These are phyloP conservation scores for Crotalaria pallida DNA, from an alignment of 306 rosid species.

Conservation along the genomic window DNA sequence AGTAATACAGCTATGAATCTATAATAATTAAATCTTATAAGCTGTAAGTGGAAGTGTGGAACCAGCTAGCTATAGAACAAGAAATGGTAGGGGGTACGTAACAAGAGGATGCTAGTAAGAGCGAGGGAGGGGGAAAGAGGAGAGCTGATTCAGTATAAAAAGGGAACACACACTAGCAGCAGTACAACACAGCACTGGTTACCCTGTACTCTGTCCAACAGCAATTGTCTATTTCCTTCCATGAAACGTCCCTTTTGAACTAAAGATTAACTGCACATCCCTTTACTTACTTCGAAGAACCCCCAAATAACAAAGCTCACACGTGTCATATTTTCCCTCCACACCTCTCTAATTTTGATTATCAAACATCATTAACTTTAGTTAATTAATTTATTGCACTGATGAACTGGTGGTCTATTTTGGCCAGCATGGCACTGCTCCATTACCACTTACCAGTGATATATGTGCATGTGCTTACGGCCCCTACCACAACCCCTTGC, in stretches of 20 bases:
- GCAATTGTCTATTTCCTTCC: slow-evolving; percentile 50
- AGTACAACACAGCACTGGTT: slow-evolving; percentile 38
- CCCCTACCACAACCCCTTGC: slow-evolving; percentile 15
- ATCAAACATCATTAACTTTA: neutral
- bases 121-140: neutral
- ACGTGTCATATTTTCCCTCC: slow-evolving; percentile 15
- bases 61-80: slow-evolving; percentile 6
- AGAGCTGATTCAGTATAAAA: slow-evolving; percentile 27
- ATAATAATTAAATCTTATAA: slow-evolving; percentile 14
- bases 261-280: slow-evolving; percentile 32
- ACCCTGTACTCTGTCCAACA: slow-evolving; percentile 48
- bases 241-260: slow-evolving; percentile 67
- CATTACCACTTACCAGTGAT: slow-evolving; percentile 25
- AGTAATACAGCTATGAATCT: neutral
- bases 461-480: slow-evolving; percentile 7
- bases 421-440: slow-evolving; percentile 11
- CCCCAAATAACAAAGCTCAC: slow-evolving; percentile 21
- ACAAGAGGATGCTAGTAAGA: slow-evolving; percentile 11
- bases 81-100: slow-evolving; percentile 14
- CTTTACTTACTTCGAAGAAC: slow-evolving; percentile 5
- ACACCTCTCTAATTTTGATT: neutral
- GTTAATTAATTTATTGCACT: slow-evolving; percentile 8
- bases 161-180: slow-evolving; percentile 32
- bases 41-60: slow-evolving; percentile 31
- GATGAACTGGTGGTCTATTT: slow-evolving; percentile 12